A percentile compares a stretch with the other conserved stretches of the same genome.
Evolutionary conservation across 2,329 filamentous ascomycete genomes (phyloP).

Genomic region (Sclerotinia glacialis): DNA sequence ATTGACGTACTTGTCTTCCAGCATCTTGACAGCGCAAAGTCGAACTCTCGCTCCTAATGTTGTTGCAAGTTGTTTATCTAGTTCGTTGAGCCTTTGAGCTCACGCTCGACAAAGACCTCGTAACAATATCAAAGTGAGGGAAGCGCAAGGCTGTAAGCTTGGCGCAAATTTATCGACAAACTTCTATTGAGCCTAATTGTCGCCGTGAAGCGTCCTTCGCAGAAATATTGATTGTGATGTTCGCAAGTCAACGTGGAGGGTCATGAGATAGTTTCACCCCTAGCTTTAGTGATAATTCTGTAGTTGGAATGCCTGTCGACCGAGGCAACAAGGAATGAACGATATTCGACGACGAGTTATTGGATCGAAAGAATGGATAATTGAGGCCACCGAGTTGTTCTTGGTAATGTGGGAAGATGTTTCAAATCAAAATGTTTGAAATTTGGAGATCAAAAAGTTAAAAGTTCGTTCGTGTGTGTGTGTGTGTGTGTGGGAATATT

Average conservation of each 20-base stretch:
- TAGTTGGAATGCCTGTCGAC: constrained; percentile 14
- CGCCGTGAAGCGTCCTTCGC: constrained; percentile 9
- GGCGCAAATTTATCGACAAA: constrained; percentile 20
- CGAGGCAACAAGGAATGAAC: constrained; percentile 17
- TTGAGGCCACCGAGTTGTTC: constrained; percentile 12
- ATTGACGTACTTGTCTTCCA: constrained; percentile 48
- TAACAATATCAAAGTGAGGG: constrained; percentile 8
- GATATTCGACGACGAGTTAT: constrained; percentile 1
- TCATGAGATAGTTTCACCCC: constrained; percentile 32
- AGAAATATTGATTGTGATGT: constrained; percentile 24
- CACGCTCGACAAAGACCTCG: constrained; percentile 7
- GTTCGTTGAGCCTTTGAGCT: constrained; percentile 30
- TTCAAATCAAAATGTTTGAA: background rate
- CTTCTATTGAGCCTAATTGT: background rate
- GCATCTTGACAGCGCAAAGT: constrained; percentile 37
- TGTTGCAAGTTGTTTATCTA: constrained; percentile 28
- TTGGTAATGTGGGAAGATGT: constrained; percentile 18
- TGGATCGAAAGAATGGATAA: constrained; percentile 4
- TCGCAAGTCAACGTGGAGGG: constrained; percentile 27
- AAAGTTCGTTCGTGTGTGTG: background rate
- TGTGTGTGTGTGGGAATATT: background rate
- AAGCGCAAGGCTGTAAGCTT: constrained; percentile 7
- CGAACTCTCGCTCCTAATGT: constrained; percentile 28
- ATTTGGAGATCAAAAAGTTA: background rate
- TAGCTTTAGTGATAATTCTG: constrained; percentile 20